These are phyloP conservation scores for Hericium erinaceus DNA, from an alignment of 768 basidiomycete genomes.

Conservation along the genomic window DNA sequence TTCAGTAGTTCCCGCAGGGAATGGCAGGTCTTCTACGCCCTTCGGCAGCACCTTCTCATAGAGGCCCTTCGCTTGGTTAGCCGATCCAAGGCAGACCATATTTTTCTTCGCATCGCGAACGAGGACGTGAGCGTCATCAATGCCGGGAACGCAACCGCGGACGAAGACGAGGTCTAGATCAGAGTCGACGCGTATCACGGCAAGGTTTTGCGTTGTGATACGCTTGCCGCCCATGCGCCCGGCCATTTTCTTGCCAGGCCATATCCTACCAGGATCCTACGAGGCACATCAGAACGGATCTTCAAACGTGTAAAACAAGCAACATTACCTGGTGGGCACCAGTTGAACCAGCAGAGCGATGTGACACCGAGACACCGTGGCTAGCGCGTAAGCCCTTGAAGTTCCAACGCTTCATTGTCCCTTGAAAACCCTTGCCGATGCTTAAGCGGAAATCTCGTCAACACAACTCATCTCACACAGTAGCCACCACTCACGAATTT, in stretches of 20 bases:
- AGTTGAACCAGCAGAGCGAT: slow-evolving; percentile 87
- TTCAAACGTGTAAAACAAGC: background rate
- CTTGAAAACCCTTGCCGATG: slow-evolving; percentile 95
- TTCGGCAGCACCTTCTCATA: slow-evolving; percentile 74
- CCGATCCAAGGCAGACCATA: slow-evolving; percentile 47
- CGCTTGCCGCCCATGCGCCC: slow-evolving; percentile 84
- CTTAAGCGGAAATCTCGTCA: slow-evolving; percentile 29
- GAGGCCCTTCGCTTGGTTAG: slow-evolving; percentile 61
- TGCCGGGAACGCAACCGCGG: slow-evolving; percentile 83
- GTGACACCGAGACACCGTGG: slow-evolving; percentile 93
- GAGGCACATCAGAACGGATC: slow-evolving; percentile 3
- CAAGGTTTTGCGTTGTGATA: slow-evolving; percentile 79
- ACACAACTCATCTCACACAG: background rate
- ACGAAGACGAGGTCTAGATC: slow-evolving; percentile 84
- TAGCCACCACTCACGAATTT: slow-evolving; percentile 61
- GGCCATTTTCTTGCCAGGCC: slow-evolving; percentile 98
- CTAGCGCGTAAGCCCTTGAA: slow-evolving; percentile 87
- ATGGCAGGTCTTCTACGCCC: slow-evolving; percentile 78
- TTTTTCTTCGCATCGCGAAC: slow-evolving; percentile 89
- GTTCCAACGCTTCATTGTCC: slow-evolving; percentile 93
- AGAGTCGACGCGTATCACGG: slow-evolving; percentile 83
- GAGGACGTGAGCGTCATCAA: slow-evolving; percentile 80
- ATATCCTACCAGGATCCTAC: slow-evolving; percentile 92
- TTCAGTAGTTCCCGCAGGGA: slow-evolving; percentile 82
- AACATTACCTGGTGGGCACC: slow-evolving; percentile 76